Evolutionary conservation across 139 green algal species (phyloP), one percentile per base, ranked within the genome.

Genomic region (Pedinophyceae sp.): DNA sequence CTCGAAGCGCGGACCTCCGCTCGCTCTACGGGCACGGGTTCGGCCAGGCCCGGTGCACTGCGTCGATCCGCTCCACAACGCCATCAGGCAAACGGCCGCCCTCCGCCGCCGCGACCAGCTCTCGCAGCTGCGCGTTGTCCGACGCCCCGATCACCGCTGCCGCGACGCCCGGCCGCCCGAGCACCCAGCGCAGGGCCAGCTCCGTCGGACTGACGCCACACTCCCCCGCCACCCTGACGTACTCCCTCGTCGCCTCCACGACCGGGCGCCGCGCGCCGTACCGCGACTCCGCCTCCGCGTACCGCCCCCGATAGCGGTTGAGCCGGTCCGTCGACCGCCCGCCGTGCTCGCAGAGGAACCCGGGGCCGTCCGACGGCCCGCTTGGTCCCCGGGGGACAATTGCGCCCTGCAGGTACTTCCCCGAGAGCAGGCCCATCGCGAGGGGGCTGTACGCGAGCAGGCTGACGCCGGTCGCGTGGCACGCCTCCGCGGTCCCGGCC

Each of bases 401-500:
- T n/a, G n/a, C n/a, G 19, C 19, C 19, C 45, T 50, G 13, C 45
- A 22, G 52, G 49, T 58, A 48, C n/a, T 57, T 29, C 19, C 83
- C 81, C 53, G 77, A 87, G 6, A 95, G 77, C 23, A 93, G 68
- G 0, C 86, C 83, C 81, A 90, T 92, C n/a, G 86, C 86, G 27
- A 94, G 62, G 0, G 86, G 86, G 60, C 67, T 83, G 74, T 95
- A 95, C 5, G 85, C 83, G 56, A 93, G 56, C 38, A 95, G 57
- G 2, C 47, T 41, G 22, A 94, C 69, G 0, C 57, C 58, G 60
- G 92, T 81, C 22, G 54, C 10, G 52, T 79, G 67, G 59, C 85
- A 93, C 27, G 65, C 74, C 58, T 92, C 85, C 18, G 74, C 76
- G 50, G 94, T 61, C 13, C 71, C 69, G 4, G 23, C 27, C 48